phyloP scores from a whole-genome alignment of 1,284 basidiomycete genomes.

The Abortiporus biennis region DNA sequence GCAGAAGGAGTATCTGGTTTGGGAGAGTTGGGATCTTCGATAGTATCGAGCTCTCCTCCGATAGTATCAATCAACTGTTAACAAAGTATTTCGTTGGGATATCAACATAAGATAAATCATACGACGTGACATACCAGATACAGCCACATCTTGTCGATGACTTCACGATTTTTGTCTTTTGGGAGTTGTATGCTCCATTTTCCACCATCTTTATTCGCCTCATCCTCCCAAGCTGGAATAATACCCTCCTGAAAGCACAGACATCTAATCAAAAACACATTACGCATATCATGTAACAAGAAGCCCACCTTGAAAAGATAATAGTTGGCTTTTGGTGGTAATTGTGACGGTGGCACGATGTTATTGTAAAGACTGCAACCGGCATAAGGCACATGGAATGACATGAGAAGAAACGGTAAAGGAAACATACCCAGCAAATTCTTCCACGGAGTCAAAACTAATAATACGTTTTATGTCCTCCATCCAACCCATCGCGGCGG shows the following conservation, averaged over 20 bases:
- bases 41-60: slow-evolving; percentile 92
- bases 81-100: not conserved
- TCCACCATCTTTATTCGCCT: slow-evolving; percentile 92
- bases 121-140: slow-evolving; percentile 68
- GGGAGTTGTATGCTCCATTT: slow-evolving; percentile 99
- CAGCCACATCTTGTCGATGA: slow-evolving; percentile 96
- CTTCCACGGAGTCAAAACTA: slow-evolving; percentile 90
- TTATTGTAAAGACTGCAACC: slow-evolving; percentile 85
- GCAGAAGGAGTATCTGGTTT: slow-evolving; percentile 37
- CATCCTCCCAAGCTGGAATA: slow-evolving; percentile 95
- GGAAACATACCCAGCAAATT: slow-evolving; percentile 86
- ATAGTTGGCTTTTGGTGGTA: slow-evolving; percentile 96
- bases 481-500: slow-evolving; percentile 86
- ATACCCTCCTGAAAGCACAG: slow-evolving; percentile 68
- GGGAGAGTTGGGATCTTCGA: slow-evolving; percentile 37
- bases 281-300: slow-evolving; percentile 1
- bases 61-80: slow-evolving; percentile 94
- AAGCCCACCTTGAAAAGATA: slow-evolving; percentile 88
- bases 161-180: slow-evolving; percentile 82
- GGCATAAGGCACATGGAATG: slow-evolving; percentile 5
- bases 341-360: slow-evolving; percentile 91
- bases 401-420: slow-evolving; percentile 2
- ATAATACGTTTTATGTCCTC: slow-evolving; percentile 95
- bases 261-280: slow-evolving; percentile 5
- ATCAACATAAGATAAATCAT: slow-evolving; percentile 1